Evolutionary conservation across 805 yeast species (phyloP).

Genomic region (Saccharomyces eubayanus): DNA sequence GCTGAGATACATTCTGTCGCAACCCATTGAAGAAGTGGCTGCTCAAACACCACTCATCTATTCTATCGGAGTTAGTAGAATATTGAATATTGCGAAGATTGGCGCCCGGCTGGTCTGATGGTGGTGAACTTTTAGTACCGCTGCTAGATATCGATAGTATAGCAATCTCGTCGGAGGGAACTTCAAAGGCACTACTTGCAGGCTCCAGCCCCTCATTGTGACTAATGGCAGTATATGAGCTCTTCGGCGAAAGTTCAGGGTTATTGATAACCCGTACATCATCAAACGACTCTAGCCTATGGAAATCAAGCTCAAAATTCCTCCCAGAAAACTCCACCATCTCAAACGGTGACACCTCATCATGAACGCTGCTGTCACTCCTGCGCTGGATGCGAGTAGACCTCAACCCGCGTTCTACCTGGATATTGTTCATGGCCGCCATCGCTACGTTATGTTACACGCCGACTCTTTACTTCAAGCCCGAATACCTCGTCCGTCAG

Average conservation of each 20-base stretch:
- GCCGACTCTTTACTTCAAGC: neutral
- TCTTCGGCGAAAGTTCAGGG: constrained; percentile 7
- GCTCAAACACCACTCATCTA: constrained; percentile 21
- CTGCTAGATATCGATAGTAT: constrained; percentile 15
- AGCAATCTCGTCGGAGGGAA: constrained; percentile 16
- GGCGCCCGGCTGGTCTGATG: neutral
- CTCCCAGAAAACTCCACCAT: neutral
- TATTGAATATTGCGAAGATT: constrained; percentile 1
- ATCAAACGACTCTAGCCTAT: constrained; percentile 4
- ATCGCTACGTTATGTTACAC: neutral
- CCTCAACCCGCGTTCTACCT: neutral
- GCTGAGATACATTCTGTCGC: neutral
- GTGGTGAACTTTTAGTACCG: constrained; percentile 2
- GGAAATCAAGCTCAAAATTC: neutral
- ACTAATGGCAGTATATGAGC: constrained; percentile 1
- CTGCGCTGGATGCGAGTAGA: neutral
- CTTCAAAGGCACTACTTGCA: constrained; percentile 5
- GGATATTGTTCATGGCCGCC: neutral
- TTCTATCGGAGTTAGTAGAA: constrained; percentile 13
- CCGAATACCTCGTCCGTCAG: neutral
- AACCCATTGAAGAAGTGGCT: constrained; percentile 5
- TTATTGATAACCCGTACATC: constrained; percentile 13
- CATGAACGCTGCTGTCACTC: neutral
- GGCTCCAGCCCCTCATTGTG: neutral
- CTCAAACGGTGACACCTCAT: neutral